Conservation (phyloP, 306 rosid genomes). For the Medicago ruthenica region DNA sequence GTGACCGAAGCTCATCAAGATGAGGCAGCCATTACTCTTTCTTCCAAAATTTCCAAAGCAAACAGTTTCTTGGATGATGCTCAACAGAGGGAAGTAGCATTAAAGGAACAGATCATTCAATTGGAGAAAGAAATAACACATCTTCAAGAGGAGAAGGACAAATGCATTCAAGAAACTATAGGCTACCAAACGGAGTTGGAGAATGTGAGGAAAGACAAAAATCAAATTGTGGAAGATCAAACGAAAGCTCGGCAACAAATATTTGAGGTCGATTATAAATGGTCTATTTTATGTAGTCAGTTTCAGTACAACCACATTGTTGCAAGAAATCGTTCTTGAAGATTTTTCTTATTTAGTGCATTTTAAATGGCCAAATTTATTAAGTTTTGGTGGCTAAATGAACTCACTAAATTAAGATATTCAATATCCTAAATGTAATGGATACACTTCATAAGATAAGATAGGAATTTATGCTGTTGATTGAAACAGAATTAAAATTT, state of each 20-base stretch:
- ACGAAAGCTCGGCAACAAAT: conserved; percentile 23
- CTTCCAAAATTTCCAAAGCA: conserved; percentile 28
- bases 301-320: not conserved
- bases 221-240: conserved; percentile 38
- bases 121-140: conserved; percentile 30
- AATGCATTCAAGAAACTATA: conserved; percentile 23
- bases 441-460: no score
- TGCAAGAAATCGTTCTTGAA: not conserved
- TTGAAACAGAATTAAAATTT: no score
- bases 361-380: no score
- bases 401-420: not conserved
- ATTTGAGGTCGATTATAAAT: conserved; percentile 25
- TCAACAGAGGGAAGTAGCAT: conserved; percentile 27
- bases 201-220: not conserved
- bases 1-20: conserved; percentile 1
- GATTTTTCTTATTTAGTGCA: not conserved
- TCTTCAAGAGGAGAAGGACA: conserved; percentile 36
- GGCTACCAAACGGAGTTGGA: conserved; percentile 18
- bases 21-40: not conserved
- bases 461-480: no score
- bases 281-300: conserved; percentile 35
- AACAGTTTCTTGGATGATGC: conserved; percentile 10
- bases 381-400: not conserved
- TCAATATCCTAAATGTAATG: not conserved
- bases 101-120: conserved; percentile 1